phyloP scores from a whole-genome alignment of 768 basidiomycete species.

The Sporobolomyces phaffii region DNA sequence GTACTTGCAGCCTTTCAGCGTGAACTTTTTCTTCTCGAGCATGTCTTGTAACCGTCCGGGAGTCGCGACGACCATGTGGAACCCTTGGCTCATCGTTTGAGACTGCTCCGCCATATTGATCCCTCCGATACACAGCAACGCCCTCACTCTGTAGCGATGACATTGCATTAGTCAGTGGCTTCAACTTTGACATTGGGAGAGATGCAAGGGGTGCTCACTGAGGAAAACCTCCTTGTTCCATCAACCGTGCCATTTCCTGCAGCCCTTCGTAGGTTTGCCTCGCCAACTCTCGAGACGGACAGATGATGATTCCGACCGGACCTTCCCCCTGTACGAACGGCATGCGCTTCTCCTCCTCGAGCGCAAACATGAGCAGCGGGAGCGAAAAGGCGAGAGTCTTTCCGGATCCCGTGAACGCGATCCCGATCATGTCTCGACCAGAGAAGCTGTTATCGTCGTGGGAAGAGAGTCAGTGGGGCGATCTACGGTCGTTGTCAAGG shows the following conservation, averaged over 20 bases:
- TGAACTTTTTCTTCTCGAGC: slow-evolving; percentile 90
- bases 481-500: not conserved
- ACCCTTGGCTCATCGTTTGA: slow-evolving; percentile 78
- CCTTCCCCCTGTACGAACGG: slow-evolving; percentile 91
- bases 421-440: slow-evolving; percentile 95
- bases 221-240: slow-evolving; percentile 79
- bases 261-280: slow-evolving; percentile 96
- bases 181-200: not conserved
- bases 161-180: not conserved
- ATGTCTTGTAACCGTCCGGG: slow-evolving; percentile 96
- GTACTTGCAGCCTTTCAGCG: slow-evolving; percentile 84
- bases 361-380: slow-evolving; percentile 91
- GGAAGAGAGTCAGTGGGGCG: slow-evolving; percentile 2
- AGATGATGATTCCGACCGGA: slow-evolving; percentile 90
- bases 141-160: slow-evolving; percentile 62
- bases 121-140: slow-evolving; percentile 89
- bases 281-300: slow-evolving; percentile 94
- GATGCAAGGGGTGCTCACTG: slow-evolving; percentile 9
- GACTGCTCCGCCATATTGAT: slow-evolving; percentile 98
- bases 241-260: slow-evolving; percentile 71
- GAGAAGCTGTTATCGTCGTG: slow-evolving; percentile 70
- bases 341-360: slow-evolving; percentile 86
- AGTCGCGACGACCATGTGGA: slow-evolving; percentile 94
- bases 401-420: slow-evolving; percentile 97
- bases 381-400: slow-evolving; percentile 98